phyloP scores from a whole-genome alignment of 192 early-diverging fungal species.

The Backusella circina region DNA sequence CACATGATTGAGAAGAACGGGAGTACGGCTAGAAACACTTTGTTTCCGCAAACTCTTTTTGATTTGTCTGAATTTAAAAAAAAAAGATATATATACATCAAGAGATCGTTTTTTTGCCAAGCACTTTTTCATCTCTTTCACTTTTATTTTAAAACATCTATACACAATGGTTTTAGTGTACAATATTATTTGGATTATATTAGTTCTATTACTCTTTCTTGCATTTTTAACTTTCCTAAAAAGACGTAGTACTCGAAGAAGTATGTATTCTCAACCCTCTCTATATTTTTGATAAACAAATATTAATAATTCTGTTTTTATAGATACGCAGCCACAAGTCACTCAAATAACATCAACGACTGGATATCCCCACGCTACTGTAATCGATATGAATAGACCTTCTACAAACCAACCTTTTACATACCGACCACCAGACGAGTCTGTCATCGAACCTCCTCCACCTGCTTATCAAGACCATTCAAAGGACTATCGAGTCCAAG shows the following conservation, averaged over 20 bases:
- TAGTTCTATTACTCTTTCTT: background rate
- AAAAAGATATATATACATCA: background rate
- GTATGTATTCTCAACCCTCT: background rate
- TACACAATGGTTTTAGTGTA: background rate
- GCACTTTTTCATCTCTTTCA: background rate
- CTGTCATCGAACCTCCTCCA: background rate
- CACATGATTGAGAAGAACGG: background rate
- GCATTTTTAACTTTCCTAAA: background rate
- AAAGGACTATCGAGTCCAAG: background rate
- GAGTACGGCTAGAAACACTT: background rate
- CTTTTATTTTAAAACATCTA: background rate
- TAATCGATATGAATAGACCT: background rate
- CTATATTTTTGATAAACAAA: background rate
- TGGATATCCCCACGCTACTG: background rate
- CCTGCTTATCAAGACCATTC: background rate
- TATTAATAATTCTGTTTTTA: background rate
- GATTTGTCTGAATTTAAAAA: background rate
- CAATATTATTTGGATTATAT: background rate
- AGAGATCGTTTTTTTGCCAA: background rate
- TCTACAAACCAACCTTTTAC: background rate
- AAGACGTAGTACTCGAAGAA: background rate
- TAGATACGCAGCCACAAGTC: background rate
- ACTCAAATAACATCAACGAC: background rate
- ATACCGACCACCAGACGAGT: background rate
- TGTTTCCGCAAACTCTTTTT: background rate